phyloP scores from a whole-genome alignment of 2,329 filamentous ascomycete genomes.

The Alternaria tenuissima region DNA sequence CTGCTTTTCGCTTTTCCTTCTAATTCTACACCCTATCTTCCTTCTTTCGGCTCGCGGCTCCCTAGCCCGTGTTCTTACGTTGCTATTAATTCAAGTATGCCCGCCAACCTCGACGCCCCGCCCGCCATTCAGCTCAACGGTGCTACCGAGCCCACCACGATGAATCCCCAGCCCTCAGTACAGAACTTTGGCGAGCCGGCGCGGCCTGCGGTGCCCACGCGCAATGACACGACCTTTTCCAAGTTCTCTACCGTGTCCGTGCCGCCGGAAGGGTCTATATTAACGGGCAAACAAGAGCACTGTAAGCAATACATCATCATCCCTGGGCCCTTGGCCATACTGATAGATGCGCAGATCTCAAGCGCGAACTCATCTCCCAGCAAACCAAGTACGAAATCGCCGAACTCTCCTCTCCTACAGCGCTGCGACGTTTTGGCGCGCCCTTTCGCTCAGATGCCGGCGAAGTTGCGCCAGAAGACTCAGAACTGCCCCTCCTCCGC shows the following conservation, averaged over 20 bases:
- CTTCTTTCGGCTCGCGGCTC: slow-evolving; percentile 10
- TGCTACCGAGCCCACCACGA: slow-evolving; percentile 40
- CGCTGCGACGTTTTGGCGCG: slow-evolving; percentile 91
- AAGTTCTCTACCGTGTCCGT: slow-evolving; percentile 55
- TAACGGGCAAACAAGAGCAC: slow-evolving; percentile 98
- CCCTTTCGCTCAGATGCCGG: slow-evolving; percentile 93
- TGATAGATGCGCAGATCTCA: slow-evolving; percentile 72
- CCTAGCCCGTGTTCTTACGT: slow-evolving; percentile 13
- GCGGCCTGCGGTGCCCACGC: slow-evolving; percentile 28
- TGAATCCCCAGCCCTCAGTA: slow-evolving; percentile 34
- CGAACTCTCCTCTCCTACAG: slow-evolving; percentile 93
- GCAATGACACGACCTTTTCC: slow-evolving; percentile 46
- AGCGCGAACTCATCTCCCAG: slow-evolving; percentile 89
- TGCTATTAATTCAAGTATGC: slow-evolving; percentile 35
- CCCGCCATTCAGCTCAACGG: slow-evolving; percentile 47
- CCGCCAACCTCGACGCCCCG: slow-evolving; percentile 27
- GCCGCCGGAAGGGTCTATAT: slow-evolving; percentile 65
- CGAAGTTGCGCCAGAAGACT: slow-evolving; percentile 91
- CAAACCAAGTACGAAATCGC: slow-evolving; percentile 91
- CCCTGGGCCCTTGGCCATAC: background rate
- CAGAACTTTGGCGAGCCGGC: slow-evolving; percentile 28
- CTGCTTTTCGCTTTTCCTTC: slow-evolving; percentile 10
- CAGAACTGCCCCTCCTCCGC: slow-evolving; percentile 88
- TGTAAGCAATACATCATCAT: slow-evolving; percentile 64
- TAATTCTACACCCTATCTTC: slow-evolving; percentile 8